phyloP scores from a whole-genome alignment of 202 grass and related monocot species.

The Sporobolus alterniflorus region DNA sequence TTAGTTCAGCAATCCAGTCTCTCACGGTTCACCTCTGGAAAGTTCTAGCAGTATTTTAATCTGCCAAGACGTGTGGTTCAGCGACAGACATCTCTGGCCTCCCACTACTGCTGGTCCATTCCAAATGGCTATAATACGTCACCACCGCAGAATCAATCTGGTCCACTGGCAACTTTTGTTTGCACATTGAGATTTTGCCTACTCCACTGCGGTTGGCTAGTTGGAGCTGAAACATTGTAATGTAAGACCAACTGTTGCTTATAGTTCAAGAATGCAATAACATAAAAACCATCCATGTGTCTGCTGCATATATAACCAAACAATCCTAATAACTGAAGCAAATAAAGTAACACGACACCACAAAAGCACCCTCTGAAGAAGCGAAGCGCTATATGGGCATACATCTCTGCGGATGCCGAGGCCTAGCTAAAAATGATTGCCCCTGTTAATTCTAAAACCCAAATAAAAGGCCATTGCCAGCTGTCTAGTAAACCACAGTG shows the following conservation, averaged over 20 bases:
- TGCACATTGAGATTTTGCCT: slow-evolving; percentile 6
- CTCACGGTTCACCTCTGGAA: background rate
- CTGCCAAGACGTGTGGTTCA: background rate
- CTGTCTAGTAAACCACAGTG: background rate
- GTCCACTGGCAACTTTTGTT: slow-evolving; percentile 26
- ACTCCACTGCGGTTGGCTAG: slow-evolving; percentile 12
- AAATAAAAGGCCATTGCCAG: background rate
- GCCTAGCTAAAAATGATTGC: background rate
- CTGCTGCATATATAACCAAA: background rate
- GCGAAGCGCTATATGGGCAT: too few relatives aligned
- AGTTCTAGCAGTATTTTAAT: background rate
- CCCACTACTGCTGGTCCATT: slow-evolving; percentile 9
- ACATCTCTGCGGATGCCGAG: background rate
- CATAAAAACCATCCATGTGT: background rate
- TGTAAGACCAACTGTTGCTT: slow-evolving; percentile 8
- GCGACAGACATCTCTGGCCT: slow-evolving; percentile 6
- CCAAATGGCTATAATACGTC: background rate
- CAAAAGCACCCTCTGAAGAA: background rate
- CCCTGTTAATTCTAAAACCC: background rate
- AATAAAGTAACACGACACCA: background rate
- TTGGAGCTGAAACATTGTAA: slow-evolving; percentile 1
- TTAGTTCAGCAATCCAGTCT: background rate
- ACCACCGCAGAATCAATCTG: slow-evolving; percentile 11
- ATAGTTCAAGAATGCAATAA: background rate
- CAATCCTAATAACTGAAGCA: background rate